Conservation (phyloP, 257 asterid genomes). For the Haberlea rhodopensis region DNA sequence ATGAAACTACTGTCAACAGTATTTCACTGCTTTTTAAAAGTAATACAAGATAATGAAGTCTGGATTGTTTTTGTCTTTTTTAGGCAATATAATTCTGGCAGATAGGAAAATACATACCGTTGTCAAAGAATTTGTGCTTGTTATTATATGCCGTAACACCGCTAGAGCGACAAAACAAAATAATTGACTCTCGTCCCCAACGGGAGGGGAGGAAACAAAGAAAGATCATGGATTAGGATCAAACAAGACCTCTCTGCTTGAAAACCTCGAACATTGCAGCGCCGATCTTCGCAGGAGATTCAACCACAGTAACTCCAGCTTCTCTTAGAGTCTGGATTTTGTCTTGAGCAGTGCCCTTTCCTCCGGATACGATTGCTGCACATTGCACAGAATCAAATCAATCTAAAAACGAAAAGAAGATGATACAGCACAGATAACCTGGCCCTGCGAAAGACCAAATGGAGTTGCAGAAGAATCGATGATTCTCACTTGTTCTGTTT, state of each 20-base stretch:
- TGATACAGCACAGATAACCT: neutral
- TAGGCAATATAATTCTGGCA: constrained; percentile 21
- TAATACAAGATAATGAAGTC: constrained; percentile 14
- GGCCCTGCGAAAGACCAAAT: neutral
- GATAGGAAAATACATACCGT: constrained; percentile 22
- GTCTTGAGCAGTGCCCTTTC: constrained; percentile 58
- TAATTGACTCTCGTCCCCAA: constrained; percentile 16
- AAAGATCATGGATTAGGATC: constrained; percentile 5
- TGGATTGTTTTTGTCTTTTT: neutral
- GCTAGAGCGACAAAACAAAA: constrained; percentile 8
- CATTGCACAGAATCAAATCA: constrained; percentile 22
- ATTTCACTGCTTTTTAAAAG: constrained; percentile 2
- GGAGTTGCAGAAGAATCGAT: neutral
- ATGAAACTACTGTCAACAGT: constrained; percentile 7
- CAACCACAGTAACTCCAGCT: constrained; percentile 52
- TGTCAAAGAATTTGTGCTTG: constrained; percentile 16
- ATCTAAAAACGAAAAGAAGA: neutral
- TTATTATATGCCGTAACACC: constrained; percentile 22
- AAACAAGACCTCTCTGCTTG: constrained; percentile 47
- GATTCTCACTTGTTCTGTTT: too few species aligned
- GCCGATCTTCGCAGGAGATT: constrained; percentile 57
- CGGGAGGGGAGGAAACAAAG: neutral
- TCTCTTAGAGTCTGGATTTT: constrained; percentile 47
- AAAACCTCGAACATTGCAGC: constrained; percentile 46
- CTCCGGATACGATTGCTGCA: constrained; percentile 68